These are phyloP conservation scores for Eucalyptus tenuipes DNA, from an alignment of 345 rosid species.

Conservation along the genomic window DNA sequence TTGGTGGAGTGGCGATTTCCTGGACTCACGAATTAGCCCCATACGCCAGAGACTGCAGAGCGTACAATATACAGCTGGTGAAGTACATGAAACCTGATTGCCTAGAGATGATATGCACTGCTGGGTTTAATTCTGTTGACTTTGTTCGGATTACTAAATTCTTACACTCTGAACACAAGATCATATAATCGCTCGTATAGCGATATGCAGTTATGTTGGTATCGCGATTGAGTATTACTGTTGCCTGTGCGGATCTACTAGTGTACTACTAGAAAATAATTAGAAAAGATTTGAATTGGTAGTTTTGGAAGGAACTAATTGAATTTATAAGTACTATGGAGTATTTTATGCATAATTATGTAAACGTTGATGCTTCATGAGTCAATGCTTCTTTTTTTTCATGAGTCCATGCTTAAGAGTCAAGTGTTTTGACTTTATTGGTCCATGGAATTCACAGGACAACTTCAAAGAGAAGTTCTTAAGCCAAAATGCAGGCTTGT, in stretches of 20 bases:
- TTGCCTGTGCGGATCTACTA: background rate
- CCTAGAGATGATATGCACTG: background rate
- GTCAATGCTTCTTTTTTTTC: background rate
- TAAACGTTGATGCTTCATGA: background rate
- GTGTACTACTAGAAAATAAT: background rate
- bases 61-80: background rate
- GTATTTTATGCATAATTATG: background rate
- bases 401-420: background rate
- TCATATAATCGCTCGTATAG: background rate
- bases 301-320: background rate
- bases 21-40: background rate
- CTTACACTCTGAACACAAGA: background rate
- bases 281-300: background rate
- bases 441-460: background rate
- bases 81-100: background rate
- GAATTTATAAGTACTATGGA: background rate
- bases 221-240: background rate
- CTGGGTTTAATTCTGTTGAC: background rate
- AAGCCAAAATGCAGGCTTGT: constrained; percentile 32
- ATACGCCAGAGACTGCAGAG: background rate
- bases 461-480: background rate
- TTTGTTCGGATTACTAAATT: background rate
- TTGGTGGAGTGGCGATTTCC: background rate
- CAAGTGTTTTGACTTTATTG: background rate
- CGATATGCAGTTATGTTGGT: background rate